phyloP scores from a whole-genome alignment of 768 basidiomycete species.

The Clavulina sp. region DNA sequence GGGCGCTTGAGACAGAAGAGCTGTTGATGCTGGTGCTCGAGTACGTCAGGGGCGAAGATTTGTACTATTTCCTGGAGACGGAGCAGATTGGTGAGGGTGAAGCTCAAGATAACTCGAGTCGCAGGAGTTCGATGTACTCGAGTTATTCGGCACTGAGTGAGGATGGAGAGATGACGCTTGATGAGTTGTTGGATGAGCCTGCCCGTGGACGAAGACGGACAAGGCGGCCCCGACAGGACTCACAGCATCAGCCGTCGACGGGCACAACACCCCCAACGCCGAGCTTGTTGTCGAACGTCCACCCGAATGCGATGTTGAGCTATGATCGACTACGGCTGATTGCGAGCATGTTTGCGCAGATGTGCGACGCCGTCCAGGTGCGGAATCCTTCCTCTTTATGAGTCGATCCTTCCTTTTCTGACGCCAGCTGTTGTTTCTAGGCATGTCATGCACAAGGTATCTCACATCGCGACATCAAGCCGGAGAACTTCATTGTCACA shows the following conservation, averaged over 20 bases:
- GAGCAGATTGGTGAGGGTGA: slow-evolving; percentile 54
- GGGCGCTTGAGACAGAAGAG: slow-evolving; percentile 79
- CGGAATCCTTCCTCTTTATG: background rate
- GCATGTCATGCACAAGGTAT: slow-evolving; percentile 83
- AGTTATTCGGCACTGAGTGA: background rate
- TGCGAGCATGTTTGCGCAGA: slow-evolving; percentile 93
- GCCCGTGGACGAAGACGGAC: background rate
- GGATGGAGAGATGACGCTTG: background rate
- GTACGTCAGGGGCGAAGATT: slow-evolving; percentile 90
- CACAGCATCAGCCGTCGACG: background rate
- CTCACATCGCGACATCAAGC: slow-evolving; percentile 96
- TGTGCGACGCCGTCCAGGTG: slow-evolving; percentile 82
- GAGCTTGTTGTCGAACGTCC: slow-evolving; percentile 68
- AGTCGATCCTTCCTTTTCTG: background rate
- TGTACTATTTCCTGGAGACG: slow-evolving; percentile 97
- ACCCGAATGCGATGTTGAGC: slow-evolving; percentile 66
- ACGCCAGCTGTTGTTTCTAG: slow-evolving; percentile 15
- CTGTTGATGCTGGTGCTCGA: slow-evolving; percentile 88
- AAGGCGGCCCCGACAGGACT: too few relatives aligned
- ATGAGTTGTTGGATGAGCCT: background rate
- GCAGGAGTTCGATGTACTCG: background rate
- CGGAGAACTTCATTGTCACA: slow-evolving; percentile 94
- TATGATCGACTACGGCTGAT: slow-evolving; percentile 80
- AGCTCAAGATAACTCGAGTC: background rate
- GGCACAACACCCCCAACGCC: slow-evolving; percentile 74